These are phyloP conservation scores for Toxoplasma gondii DNA, from an alignment of 169 alveolate species.

Conservation along the genomic window DNA sequence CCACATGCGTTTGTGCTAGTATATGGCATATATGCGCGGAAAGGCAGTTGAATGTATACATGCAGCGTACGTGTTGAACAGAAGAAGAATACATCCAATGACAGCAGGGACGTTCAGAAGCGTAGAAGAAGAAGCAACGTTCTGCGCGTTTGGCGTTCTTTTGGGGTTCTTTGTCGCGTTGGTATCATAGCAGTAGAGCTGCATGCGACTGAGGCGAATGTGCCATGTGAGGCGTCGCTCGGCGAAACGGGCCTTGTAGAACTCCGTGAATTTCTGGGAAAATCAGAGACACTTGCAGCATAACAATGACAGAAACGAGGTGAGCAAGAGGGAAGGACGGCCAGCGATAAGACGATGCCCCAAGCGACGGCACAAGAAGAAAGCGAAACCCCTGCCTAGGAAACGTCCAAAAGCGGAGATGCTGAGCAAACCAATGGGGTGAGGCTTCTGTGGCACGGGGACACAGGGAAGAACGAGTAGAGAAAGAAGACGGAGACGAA, in stretches of 20 bases:
- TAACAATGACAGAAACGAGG: neutral
- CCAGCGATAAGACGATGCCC: neutral
- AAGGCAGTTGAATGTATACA: no score
- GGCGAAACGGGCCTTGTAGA: conserved; percentile 9
- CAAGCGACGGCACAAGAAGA: neutral
- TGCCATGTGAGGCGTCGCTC: conserved; percentile 41
- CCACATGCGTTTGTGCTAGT: no score
- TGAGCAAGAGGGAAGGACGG: neutral
- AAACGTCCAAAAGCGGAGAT: no score
- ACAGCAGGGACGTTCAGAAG: conserved; percentile 16
- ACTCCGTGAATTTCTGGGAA: neutral
- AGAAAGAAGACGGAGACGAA: no score
- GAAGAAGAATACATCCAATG: conserved; percentile 5
- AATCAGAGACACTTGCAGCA: neutral
- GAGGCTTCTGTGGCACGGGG: no score
- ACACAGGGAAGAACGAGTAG: no score
- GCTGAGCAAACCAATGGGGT: no score
- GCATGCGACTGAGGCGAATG: conserved; percentile 24
- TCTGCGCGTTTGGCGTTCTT: no score
- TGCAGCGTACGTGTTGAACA: conserved; percentile 13
- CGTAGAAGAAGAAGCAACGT: neutral
- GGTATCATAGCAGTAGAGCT: neutral
- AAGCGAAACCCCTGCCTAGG: neutral
- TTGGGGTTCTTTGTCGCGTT: no score
- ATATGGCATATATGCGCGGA: no score